phyloP scores from a whole-genome alignment of 129 eudicot species.

The Helichrysum umbraculigerum region DNA sequence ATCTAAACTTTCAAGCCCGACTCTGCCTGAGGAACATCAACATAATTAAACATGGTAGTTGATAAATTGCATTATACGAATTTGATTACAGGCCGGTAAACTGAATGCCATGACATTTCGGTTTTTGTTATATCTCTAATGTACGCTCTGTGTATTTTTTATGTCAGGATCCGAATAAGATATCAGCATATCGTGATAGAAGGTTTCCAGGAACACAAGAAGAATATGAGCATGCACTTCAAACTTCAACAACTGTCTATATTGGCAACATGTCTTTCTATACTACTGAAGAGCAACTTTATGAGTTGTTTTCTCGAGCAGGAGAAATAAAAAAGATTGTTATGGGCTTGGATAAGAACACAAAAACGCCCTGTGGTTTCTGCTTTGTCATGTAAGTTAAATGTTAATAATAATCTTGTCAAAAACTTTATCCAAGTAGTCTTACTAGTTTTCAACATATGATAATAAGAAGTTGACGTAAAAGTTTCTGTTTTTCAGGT shows the following conservation, averaged over 20 bases:
- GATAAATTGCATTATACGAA: not conserved
- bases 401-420: not conserved
- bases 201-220: conserved; percentile 94
- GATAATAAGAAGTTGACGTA: not conserved
- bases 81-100: not conserved
- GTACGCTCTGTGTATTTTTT: conserved; percentile 12
- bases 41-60: not conserved
- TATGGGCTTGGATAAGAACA: conserved; percentile 96
- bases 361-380: conserved; percentile 95
- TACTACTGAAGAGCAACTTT: conserved; percentile 97
- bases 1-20: not conserved
- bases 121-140: not conserved
- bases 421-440: not conserved
- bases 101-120: not conserved
- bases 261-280: conserved; percentile 97
- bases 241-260: conserved; percentile 72
- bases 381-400: conserved; percentile 78
- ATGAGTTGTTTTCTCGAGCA: conserved; percentile 84
- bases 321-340: conserved; percentile 96
- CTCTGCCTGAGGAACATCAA: not conserved
- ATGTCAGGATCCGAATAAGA: conserved; percentile 74
- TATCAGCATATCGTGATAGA: conserved; percentile 90
- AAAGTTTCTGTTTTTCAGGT: conserved; percentile 46
- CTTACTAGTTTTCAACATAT: not conserved
- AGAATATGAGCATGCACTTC: conserved; percentile 87